These are phyloP conservation scores for Trichoderma atrobrunneum DNA, from an alignment of 2,329 filamentous ascomycete species.

Conservation along the genomic window DNA sequence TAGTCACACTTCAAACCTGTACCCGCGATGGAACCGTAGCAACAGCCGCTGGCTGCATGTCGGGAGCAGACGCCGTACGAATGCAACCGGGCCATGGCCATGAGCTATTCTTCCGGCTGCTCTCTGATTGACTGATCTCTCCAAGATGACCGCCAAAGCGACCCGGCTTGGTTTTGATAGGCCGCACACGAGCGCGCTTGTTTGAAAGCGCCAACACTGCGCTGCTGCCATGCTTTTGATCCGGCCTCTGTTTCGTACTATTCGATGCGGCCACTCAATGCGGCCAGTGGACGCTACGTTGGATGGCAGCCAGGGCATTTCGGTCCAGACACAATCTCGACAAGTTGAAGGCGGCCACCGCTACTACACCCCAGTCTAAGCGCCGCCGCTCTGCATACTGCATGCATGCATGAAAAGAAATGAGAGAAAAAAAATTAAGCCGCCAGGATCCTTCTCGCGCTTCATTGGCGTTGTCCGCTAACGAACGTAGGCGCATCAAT, in stretches of 20 bases:
- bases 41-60: conserved; percentile 16
- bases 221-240: not conserved
- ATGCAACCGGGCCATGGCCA: not conserved
- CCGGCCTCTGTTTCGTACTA: not conserved
- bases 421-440: not conserved
- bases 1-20: conserved; percentile 11
- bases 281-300: not conserved
- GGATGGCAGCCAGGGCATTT: not conserved
- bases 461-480: not conserved
- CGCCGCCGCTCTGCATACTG: conserved; percentile 16
- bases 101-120: not conserved
- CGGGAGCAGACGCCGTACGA: conserved; percentile 4
- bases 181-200: conserved; percentile 14
- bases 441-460: conserved; percentile 12
- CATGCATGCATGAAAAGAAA: not conserved
- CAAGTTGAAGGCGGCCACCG: not conserved
- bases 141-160: not conserved
- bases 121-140: not conserved
- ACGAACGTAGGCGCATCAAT: not conserved
- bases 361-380: conserved; percentile 14
- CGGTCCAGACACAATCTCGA: not conserved
- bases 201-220: conserved; percentile 8
- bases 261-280: conserved; percentile 1
- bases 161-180: not conserved
- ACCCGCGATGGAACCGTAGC: conserved; percentile 11